A percentile compares a stretch with the other conserved stretches of the same genome.
phyloP scores from a whole-genome alignment of 1,139 yeast species.

The Suhomyces taliae region DNA sequence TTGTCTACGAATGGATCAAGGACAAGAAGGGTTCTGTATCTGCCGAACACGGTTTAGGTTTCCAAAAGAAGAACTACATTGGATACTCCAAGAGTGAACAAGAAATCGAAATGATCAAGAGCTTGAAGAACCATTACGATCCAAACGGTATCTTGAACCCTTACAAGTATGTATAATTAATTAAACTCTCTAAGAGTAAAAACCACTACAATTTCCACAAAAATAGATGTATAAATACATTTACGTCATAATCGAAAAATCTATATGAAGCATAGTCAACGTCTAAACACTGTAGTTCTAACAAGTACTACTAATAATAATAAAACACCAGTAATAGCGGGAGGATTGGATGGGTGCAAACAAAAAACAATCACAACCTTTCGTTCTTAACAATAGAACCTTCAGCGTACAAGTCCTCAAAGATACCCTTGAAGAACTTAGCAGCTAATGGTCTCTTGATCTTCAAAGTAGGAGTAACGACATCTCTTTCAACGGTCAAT shows the following conservation, averaged over 20 bases:
- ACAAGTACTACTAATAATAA: too few species aligned
- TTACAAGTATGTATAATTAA: slow-evolving; percentile 66
- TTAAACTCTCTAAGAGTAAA: too few species aligned
- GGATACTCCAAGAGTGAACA: slow-evolving; percentile 74
- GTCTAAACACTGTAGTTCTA: too few species aligned
- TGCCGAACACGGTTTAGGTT: slow-evolving; percentile 97
- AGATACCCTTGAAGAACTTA: slow-evolving; percentile 46
- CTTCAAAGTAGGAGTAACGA: slow-evolving; percentile 75
- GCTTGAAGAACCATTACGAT: slow-evolving; percentile 76
- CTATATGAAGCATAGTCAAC: not conserved
- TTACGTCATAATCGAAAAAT: not conserved
- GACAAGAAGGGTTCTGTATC: slow-evolving; percentile 79
- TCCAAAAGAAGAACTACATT: slow-evolving; percentile 88
- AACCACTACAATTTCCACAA: too few species aligned
- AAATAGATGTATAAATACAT: not conserved
- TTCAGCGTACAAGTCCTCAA: slow-evolving; percentile 60
- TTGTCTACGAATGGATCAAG: slow-evolving; percentile 87
- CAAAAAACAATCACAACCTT: slow-evolving; percentile 4
- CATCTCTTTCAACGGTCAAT: slow-evolving; percentile 59
- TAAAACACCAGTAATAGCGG: too few species aligned
- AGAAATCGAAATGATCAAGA: slow-evolving; percentile 73
- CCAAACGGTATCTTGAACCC: slow-evolving; percentile 92
- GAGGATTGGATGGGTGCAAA: too few species aligned
- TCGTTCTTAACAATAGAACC: slow-evolving; percentile 34
- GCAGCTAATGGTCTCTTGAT: slow-evolving; percentile 63